Evolutionary conservation across 1,284 basidiomycete species (phyloP).

Genomic region (Fomitopsis palustris): DNA sequence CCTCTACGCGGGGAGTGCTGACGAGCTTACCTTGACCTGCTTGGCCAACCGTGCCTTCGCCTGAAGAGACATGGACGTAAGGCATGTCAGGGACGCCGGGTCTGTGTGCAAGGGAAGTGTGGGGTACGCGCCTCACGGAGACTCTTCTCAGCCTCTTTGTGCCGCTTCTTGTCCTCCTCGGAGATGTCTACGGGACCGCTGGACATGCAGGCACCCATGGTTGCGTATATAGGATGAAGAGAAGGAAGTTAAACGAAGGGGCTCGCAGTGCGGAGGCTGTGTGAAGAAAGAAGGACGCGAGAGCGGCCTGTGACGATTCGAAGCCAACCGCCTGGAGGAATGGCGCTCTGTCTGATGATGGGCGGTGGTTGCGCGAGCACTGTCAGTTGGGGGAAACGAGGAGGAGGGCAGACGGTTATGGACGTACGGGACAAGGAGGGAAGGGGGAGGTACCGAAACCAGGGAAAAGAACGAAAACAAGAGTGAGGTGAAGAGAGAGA

Average conservation of each 20-base stretch:
- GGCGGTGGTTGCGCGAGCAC: neutral
- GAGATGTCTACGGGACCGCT: conserved; percentile 48
- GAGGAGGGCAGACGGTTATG: neutral
- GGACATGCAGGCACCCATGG: conserved; percentile 80
- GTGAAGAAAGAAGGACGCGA: conserved; percentile 13
- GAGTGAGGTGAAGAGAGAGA: neutral
- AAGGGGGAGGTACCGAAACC: neutral
- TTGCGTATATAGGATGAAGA: conserved; percentile 2
- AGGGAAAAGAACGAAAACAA: neutral
- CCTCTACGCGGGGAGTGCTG: conserved; percentile 9
- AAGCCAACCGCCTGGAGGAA: neutral
- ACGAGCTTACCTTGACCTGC: conserved; percentile 71
- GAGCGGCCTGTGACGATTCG: conserved; percentile 2
- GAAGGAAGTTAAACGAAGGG: conserved; percentile 4
- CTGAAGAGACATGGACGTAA: conserved; percentile 31
- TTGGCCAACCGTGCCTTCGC: conserved; percentile 62
- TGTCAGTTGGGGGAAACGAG: neutral
- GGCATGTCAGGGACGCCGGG: neutral
- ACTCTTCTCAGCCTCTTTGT: conserved; percentile 66
- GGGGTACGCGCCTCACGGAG: conserved; percentile 52
- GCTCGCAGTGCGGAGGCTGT: conserved; percentile 7
- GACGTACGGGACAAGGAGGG: neutral
- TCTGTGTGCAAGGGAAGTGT: neutral
- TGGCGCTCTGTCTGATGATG: conserved; percentile 4
- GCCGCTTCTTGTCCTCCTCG: conserved; percentile 59